phyloP scores from a whole-genome alignment of 371 early-diverging fungal genomes.

The Batrachochytrium dendrobatidis region DNA sequence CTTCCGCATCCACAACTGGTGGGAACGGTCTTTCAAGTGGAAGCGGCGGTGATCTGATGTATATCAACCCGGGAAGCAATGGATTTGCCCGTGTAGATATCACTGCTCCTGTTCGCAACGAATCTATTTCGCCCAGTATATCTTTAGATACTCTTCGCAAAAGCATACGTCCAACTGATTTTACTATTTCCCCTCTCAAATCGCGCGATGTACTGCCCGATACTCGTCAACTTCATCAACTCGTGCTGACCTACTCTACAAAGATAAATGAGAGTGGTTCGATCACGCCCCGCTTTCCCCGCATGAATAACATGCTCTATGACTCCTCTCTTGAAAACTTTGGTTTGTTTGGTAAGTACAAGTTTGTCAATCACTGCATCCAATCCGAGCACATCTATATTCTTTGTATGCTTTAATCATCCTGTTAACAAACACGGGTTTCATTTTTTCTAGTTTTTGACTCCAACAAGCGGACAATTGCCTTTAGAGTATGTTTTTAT shows the following conservation, averaged over 20 bases:
- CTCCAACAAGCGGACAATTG: constrained; percentile 47
- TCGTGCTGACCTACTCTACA: constrained; percentile 67
- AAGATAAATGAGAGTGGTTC: constrained; percentile 45
- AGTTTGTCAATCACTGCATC: constrained; percentile 1
- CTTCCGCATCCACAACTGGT: constrained; percentile 25
- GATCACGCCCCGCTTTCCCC: constrained; percentile 58
- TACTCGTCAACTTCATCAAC: constrained; percentile 55
- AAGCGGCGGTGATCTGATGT: constrained; percentile 22
- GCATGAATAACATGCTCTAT: constrained; percentile 56
- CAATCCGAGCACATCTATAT: constrained; percentile 25
- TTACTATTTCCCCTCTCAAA: constrained; percentile 55
- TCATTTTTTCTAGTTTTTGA: constrained; percentile 40
- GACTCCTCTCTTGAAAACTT: constrained; percentile 51
- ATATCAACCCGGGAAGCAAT: constrained; percentile 54
- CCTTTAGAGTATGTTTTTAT: constrained; percentile 23
- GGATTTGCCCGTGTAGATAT: constrained; percentile 67
- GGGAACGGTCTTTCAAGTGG: constrained; percentile 23
- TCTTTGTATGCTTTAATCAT: constrained; percentile 47
- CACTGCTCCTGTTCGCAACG: constrained; percentile 60
- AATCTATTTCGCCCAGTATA: constrained; percentile 53
- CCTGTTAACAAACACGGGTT: constrained; percentile 21
- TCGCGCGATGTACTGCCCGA: constrained; percentile 70
- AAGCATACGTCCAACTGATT: constrained; percentile 58
- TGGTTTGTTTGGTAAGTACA: constrained; percentile 40
- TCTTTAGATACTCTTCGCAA: constrained; percentile 53